Conservation (phyloP, 2,329 filamentous ascomycete genomes). For the Didymella pinodella region DNA sequence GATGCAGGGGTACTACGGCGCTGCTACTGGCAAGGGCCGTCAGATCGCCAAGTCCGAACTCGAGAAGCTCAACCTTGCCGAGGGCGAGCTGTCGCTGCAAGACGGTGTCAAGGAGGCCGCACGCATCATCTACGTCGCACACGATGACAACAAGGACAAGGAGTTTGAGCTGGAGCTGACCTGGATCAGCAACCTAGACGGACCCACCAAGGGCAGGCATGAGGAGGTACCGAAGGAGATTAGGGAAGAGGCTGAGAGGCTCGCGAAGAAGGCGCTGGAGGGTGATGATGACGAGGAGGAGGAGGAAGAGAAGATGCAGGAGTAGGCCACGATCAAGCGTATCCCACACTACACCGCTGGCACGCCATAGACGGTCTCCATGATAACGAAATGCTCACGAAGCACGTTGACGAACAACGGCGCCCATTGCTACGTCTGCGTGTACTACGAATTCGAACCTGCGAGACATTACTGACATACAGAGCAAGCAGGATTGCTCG, state of each 20-base stretch:
- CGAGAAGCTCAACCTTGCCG: constrained; percentile 91
- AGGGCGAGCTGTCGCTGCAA: constrained; percentile 77
- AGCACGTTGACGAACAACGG: constrained; percentile 27
- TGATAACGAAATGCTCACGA: constrained; percentile 37
- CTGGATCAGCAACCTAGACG: constrained; percentile 86
- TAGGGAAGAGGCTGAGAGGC: constrained; percentile 87
- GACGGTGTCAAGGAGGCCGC: constrained; percentile 96
- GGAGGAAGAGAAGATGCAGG: constrained; percentile 90
- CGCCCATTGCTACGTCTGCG: background rate
- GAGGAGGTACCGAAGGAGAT: constrained; percentile 92
- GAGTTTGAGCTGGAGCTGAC: constrained; percentile 99
- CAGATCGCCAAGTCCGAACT: constrained; percentile 98
- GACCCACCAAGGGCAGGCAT: constrained; percentile 91
- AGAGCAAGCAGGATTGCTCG: background rate
- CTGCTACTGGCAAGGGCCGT: constrained; percentile 94
- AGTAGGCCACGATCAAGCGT: constrained; percentile 60
- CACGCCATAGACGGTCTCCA: constrained; percentile 39
- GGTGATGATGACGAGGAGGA: constrained; percentile 85
- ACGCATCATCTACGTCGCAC: constrained; percentile 94
- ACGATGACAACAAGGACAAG: constrained; percentile 99
- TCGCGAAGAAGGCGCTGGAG: constrained; percentile 89
- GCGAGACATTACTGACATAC: background rate
- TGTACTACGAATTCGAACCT: background rate
- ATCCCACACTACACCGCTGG: constrained; percentile 29
- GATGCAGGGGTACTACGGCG: constrained; percentile 89